phyloP scores from a whole-genome alignment of 2,329 filamentous ascomycete species.

The Stachybotrys echinatus region DNA sequence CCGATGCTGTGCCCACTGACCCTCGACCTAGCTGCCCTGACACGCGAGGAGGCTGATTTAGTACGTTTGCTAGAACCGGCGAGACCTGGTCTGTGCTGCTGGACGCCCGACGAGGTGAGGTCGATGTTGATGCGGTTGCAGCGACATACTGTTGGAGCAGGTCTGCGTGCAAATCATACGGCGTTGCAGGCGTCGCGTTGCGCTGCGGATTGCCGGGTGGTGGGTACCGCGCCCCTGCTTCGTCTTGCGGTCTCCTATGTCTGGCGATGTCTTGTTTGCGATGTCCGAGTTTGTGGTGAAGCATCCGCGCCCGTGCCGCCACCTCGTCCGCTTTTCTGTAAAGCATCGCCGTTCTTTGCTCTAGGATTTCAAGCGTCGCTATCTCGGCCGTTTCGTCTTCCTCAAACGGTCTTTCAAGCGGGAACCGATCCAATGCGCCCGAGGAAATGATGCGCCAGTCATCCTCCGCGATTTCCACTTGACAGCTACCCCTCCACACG shows the following conservation, averaged over 20 bases:
- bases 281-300: constrained; percentile 65
- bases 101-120: constrained; percentile 7
- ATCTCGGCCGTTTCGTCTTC: constrained; percentile 85
- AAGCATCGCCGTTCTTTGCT: constrained; percentile 70
- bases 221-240: constrained; percentile 27
- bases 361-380: constrained; percentile 76
- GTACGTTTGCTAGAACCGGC: background rate
- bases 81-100: background rate
- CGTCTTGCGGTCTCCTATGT: constrained; percentile 18
- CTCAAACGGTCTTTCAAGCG: constrained; percentile 72
- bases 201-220: constrained; percentile 22
- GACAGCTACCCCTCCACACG: constrained; percentile 69
- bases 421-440: constrained; percentile 72
- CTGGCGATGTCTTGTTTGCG: constrained; percentile 24
- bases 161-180: constrained; percentile 47
- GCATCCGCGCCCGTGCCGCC: constrained; percentile 57
- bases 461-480: constrained; percentile 82
- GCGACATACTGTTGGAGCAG: constrained; percentile 48
- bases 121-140: constrained; percentile 10
- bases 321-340: constrained; percentile 78
- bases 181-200: constrained; percentile 19
- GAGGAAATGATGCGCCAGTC: constrained; percentile 82
- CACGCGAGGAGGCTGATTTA: constrained; percentile 1
- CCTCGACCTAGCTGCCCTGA: background rate
- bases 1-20: constrained; percentile 7